Percentiles rank a stretch among this genome's conserved stretches.
Conservation (phyloP, 768 basidiomycete genomes). For the Tephrocybe sp. region DNA sequence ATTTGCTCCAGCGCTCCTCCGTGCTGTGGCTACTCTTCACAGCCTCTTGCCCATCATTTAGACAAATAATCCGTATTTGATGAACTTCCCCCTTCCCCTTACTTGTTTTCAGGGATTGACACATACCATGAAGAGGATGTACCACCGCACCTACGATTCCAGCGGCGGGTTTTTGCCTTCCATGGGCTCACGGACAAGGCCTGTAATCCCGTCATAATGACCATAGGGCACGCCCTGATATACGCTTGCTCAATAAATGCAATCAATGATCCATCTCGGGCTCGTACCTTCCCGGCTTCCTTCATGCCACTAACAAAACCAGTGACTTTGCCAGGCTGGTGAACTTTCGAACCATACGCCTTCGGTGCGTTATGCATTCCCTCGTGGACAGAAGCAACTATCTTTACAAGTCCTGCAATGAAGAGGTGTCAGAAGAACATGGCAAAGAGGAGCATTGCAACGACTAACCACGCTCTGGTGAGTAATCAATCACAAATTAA, state of each 20-base stretch:
- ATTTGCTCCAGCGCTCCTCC: slow-evolving; percentile 31
- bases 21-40: slow-evolving; percentile 28
- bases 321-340: slow-evolving; percentile 39
- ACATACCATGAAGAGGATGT: slow-evolving; percentile 35
- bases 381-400: slow-evolving; percentile 40
- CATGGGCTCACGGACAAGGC: slow-evolving; percentile 29
- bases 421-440: neutral
- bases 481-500: too few species aligned
- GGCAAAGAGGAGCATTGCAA: too few species aligned
- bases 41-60: slow-evolving; percentile 38
- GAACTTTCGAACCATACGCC: slow-evolving; percentile 36
- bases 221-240: slow-evolving; percentile 30
- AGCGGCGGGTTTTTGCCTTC: slow-evolving; percentile 31
- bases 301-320: slow-evolving; percentile 41
- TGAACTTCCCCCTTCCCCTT: slow-evolving; percentile 29
- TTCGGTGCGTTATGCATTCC: slow-evolving; percentile 43
- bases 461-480: too few species aligned
- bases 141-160: slow-evolving; percentile 35
- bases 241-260: neutral
- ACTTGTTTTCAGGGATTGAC: slow-evolving; percentile 33
- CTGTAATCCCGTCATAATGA: slow-evolving; percentile 36
- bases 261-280: neutral
- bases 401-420: slow-evolving; percentile 37
- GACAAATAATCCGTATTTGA: slow-evolving; percentile 33
- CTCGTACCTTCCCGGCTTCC: slow-evolving; percentile 44